phyloP scores from a whole-genome alignment of 202 grass and related monocot species.

The Elaeis oleifera region DNA sequence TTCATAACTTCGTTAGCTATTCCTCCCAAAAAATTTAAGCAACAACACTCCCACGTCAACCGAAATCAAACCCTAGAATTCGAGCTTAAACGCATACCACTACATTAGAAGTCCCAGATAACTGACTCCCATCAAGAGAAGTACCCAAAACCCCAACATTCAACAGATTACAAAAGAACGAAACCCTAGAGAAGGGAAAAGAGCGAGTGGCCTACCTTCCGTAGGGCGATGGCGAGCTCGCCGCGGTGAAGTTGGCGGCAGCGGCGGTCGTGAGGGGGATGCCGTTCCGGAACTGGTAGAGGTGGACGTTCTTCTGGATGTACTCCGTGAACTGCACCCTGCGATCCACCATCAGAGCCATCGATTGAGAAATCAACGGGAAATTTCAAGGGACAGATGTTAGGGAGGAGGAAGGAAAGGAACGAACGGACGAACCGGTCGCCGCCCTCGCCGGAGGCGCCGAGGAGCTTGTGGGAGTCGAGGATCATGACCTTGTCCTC shows the following conservation, averaged over 20 bases:
- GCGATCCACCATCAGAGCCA: conserved; percentile 4
- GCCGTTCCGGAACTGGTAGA: conserved; percentile 95
- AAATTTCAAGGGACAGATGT: too few species aligned
- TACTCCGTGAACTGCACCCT: conserved; percentile 99
- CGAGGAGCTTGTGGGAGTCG: conserved; percentile 96
- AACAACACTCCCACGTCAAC: too few species aligned
- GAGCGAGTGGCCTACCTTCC: conserved; percentile 45
- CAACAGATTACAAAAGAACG: neutral
- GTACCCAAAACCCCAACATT: too few species aligned
- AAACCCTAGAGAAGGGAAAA: neutral
- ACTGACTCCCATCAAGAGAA: too few species aligned
- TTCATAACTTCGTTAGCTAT: too few species aligned
- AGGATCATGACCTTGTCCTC: conserved; percentile 99
- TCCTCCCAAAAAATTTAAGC: too few species aligned
- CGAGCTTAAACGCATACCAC: too few species aligned
- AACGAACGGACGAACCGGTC: conserved; percentile 39
- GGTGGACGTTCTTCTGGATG: conserved; percentile 99
- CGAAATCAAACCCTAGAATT: too few species aligned
- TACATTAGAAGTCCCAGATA: too few species aligned
- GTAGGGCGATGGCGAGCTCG: conserved; percentile 85
- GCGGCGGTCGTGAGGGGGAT: conserved; percentile 86
- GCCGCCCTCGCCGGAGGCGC: conserved; percentile 85
- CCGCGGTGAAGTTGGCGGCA: conserved; percentile 92
- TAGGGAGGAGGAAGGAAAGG: neutral
- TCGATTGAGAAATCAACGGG: neutral